Conservation (phyloP, 129 eudicot genomes). For the Pittosporum tobira region DNA sequence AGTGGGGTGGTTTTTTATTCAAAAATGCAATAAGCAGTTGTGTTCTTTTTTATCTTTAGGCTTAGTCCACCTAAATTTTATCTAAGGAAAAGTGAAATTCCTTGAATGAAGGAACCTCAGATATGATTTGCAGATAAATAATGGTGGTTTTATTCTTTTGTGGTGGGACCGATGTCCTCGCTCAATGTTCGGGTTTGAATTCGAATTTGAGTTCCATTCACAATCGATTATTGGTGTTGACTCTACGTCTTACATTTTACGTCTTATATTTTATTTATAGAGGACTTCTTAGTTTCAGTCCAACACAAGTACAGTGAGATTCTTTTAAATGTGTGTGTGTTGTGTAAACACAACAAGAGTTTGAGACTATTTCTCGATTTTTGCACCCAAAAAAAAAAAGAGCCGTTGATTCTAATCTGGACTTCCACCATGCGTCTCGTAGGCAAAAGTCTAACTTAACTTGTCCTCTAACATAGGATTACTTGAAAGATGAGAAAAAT, state of each 20-base stretch:
- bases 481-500: not conserved
- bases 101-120: not conserved
- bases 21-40: conserved; percentile 11
- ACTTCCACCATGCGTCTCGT: conserved; percentile 11
- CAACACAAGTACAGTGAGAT: no score
- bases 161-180: no score
- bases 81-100: conserved; percentile 22
- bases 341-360: no score
- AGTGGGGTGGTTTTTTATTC: conserved; percentile 12
- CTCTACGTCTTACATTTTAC: no score
- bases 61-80: conserved; percentile 20
- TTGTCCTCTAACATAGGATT: not conserved
- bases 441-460: conserved; percentile 11
- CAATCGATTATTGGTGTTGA: no score
- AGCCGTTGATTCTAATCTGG: conserved; percentile 24
- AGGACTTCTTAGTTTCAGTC: no score
- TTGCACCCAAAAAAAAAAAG: no score
- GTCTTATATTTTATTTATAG: no score
- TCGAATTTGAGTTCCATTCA: no score
- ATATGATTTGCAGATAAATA: conserved; percentile 9
- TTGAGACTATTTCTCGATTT: no score
- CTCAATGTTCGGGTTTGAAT: no score
- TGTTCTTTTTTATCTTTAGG: conserved; percentile 19
- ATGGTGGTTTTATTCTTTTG: not conserved
- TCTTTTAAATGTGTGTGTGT: no score